Evolutionary conservation across 2,329 filamentous ascomycete species (phyloP).

Genomic region (Fusarium phyllophilum): DNA sequence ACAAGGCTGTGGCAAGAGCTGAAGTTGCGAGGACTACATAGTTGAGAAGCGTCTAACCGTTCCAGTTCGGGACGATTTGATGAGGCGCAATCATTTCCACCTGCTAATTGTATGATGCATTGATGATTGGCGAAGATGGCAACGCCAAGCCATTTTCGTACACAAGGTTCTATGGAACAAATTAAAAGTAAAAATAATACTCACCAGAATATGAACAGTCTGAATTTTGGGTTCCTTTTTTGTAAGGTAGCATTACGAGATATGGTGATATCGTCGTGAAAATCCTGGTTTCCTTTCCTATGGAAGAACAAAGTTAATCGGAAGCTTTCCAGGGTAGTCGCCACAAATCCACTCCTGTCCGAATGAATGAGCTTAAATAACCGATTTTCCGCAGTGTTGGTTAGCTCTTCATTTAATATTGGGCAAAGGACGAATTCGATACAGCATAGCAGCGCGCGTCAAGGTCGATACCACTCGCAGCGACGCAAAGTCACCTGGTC

Average conservation of each 20-base stretch:
- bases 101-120: no score
- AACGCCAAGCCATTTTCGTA: background rate
- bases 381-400: rapidly evolving
- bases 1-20: background rate
- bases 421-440: rapidly evolving
- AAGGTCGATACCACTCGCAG: background rate
- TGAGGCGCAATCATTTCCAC: background rate
- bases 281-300: rapidly evolving
- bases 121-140: no score
- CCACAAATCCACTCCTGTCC: no score
- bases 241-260: background rate
- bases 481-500: background rate
- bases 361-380: background rate
- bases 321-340: background rate
- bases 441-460: background rate
- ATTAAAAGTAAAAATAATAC: rapidly evolving
- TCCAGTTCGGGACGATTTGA: no score
- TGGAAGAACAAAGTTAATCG: rapidly evolving
- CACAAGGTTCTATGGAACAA: background rate
- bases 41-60: no score
- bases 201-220: rapidly evolving
- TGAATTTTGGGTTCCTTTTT: rapidly evolving
- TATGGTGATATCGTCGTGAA: no score
- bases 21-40: no score
- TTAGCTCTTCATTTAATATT: rapidly evolving